Percentiles rank a stretch among this genome's conserved stretches.
Conservation (phyloP, 208 protist species). For the Hexamita inflata region DNA sequence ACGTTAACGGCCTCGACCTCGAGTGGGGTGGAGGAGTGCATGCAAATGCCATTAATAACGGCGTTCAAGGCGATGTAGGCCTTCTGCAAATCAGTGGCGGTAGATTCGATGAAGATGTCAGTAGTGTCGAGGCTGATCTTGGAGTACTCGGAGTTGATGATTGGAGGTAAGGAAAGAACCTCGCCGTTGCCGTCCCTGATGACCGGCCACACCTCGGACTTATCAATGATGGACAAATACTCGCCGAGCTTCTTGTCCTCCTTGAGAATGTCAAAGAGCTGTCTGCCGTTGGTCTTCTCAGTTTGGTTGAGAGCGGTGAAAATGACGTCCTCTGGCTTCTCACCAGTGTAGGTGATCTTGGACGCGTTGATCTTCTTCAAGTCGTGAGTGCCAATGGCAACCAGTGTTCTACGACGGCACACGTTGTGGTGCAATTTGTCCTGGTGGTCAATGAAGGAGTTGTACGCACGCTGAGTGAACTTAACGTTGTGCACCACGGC, state of each 20-base stretch:
- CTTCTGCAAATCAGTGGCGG: slow-evolving; percentile 81
- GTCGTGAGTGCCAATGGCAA: slow-evolving; percentile 98
- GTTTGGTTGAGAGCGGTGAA: slow-evolving; percentile 74
- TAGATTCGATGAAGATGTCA: slow-evolving; percentile 98
- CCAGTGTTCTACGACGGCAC: slow-evolving; percentile 71
- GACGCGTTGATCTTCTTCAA: slow-evolving; percentile 69
- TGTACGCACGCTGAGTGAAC: slow-evolving; percentile 74
- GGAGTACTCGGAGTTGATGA: slow-evolving; percentile 93
- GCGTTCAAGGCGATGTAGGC: slow-evolving; percentile 18
- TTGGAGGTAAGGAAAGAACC: slow-evolving; percentile 91
- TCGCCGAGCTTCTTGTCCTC: slow-evolving; percentile 25
- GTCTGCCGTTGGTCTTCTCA: slow-evolving; percentile 49
- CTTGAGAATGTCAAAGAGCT: slow-evolving; percentile 62
- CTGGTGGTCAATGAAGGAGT: slow-evolving; percentile 92
- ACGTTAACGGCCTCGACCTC: not conserved
- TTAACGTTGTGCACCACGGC: slow-evolving; percentile 80
- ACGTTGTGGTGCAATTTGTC: slow-evolving; percentile 93
- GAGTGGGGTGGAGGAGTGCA: not conserved
- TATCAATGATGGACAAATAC: slow-evolving; percentile 55
- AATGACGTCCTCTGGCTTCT: slow-evolving; percentile 55
- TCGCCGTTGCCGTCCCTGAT: slow-evolving; percentile 53
- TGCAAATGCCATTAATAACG: not conserved
- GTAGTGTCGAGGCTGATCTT: slow-evolving; percentile 80
- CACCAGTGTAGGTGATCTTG: slow-evolving; percentile 25
- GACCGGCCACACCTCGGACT: slow-evolving; percentile 51